Percentiles rank a stretch among this genome's conserved stretches.
These are phyloP conservation scores for Diatrype stigma DNA, from an alignment of 2,329 filamentous ascomycete species.

Conservation along the genomic window DNA sequence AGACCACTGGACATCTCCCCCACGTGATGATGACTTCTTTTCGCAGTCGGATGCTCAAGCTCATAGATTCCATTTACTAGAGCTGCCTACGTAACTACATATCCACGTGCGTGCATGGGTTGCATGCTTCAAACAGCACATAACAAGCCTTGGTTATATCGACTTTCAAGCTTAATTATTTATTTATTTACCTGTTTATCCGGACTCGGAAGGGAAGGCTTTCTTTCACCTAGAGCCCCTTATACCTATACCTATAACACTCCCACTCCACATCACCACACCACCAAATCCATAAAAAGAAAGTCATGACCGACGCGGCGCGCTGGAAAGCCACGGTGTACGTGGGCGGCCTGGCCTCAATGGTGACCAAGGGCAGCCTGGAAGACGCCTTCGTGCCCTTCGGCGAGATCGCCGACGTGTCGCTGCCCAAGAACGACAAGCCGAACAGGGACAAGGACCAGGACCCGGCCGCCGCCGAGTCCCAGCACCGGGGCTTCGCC, in stretches of 20 bases:
- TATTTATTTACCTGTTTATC: background rate
- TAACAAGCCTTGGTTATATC: background rate
- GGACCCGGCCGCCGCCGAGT: slow-evolving; percentile 43
- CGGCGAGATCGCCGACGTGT: slow-evolving; percentile 89
- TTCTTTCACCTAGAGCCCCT: too few species aligned
- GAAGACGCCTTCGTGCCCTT: slow-evolving; percentile 95
- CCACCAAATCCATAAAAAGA: background rate
- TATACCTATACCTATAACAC: background rate
- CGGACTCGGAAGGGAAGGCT: too few species aligned
- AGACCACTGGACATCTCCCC: background rate
- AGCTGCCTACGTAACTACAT: too few species aligned
- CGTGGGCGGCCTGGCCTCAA: slow-evolving; percentile 80
- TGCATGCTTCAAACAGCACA: background rate
- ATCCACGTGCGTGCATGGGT: background rate
- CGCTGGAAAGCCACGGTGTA: slow-evolving; percentile 90
- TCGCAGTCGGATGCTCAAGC: background rate
- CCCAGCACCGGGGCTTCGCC: slow-evolving; percentile 74
- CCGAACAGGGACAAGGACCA: slow-evolving; percentile 72
- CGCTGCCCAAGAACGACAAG: slow-evolving; percentile 81
- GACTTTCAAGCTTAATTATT: background rate
- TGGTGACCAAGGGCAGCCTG: slow-evolving; percentile 70
- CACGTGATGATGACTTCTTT: background rate
- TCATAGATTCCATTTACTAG: background rate
- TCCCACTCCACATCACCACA: slow-evolving; percentile 6
- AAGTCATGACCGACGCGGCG: slow-evolving; percentile 71